Conservation (phyloP, 371 early-diverging fungal genomes). For the Apophysomyces trapeziformis region DNA sequence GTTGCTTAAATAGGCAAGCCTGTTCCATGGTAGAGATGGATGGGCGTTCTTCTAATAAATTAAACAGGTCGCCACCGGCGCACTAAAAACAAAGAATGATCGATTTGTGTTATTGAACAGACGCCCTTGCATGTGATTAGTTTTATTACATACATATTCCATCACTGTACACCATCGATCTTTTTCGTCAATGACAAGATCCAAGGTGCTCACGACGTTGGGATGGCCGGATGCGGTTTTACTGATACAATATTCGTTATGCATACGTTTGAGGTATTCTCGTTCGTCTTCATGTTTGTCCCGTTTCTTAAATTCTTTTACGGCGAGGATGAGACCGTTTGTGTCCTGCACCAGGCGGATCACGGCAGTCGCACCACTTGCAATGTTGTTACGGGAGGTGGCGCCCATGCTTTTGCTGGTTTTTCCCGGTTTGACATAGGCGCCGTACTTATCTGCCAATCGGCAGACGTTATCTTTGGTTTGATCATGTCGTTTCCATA, state of each 20-base stretch:
- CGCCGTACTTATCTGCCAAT: slow-evolving; percentile 41
- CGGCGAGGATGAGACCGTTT: slow-evolving; percentile 39
- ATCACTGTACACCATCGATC: slow-evolving; percentile 68
- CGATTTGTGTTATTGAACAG: neutral
- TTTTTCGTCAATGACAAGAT: slow-evolving; percentile 69
- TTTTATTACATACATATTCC: slow-evolving; percentile 59
- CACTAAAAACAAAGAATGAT: slow-evolving; percentile 38
- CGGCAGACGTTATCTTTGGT: slow-evolving; percentile 10
- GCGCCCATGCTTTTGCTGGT: slow-evolving; percentile 35
- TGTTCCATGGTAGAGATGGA: slow-evolving; percentile 47
- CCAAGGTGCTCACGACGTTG: slow-evolving; percentile 73
- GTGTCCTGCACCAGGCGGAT: slow-evolving; percentile 41
- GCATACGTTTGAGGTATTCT: slow-evolving; percentile 70
- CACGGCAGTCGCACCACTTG: slow-evolving; percentile 55
- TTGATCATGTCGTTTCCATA: slow-evolving; percentile 3
- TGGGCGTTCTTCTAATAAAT: slow-evolving; percentile 49
- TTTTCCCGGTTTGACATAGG: slow-evolving; percentile 35
- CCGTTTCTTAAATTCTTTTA: slow-evolving; percentile 70
- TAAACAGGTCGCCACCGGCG: slow-evolving; percentile 66
- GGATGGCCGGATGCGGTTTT: slow-evolving; percentile 63
- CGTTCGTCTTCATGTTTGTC: slow-evolving; percentile 61
- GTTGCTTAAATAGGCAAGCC: slow-evolving; percentile 77
- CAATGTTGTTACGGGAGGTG: slow-evolving; percentile 42
- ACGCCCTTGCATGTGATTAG: neutral
- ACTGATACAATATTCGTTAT: slow-evolving; percentile 77